Conservation (phyloP, 2,329 filamentous ascomycete genomes). For the Pyricularia grisea region DNA sequence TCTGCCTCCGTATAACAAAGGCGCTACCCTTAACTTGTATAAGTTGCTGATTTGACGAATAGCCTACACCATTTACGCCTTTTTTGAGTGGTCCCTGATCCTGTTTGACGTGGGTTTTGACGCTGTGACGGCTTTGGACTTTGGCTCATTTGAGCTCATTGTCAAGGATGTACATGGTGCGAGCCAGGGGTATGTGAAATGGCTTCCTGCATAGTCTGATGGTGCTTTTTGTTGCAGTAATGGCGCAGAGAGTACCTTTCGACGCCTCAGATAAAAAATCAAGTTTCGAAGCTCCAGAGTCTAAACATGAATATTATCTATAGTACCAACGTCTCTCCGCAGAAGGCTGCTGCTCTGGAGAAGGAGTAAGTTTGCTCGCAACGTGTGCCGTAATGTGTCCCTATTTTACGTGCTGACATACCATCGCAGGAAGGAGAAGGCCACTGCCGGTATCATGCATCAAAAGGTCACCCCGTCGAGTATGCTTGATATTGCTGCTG, state of each 20-base stretch:
- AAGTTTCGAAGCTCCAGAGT: conserved; percentile 23
- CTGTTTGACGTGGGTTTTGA: conserved; percentile 95
- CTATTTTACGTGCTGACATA: not conserved
- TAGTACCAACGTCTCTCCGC: conserved; percentile 38
- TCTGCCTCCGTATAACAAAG: not conserved
- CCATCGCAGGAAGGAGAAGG: conserved; percentile 53
- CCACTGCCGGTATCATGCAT: conserved; percentile 62
- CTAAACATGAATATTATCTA: conserved; percentile 9
- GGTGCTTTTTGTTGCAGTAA: conserved; percentile 7
- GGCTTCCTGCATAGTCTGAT: conserved; percentile 54
- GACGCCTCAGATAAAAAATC: conserved; percentile 20
- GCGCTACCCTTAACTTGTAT: not conserved
- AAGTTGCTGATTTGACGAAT: conserved; percentile 4
- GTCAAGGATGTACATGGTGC: conserved; percentile 81
- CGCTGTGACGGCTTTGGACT: conserved; percentile 87
- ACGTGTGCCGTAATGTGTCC: not conserved
- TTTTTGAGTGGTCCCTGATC: conserved; percentile 95
- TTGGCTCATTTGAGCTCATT: conserved; percentile 77
- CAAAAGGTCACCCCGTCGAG: conserved; percentile 62
- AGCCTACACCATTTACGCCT: conserved; percentile 97
- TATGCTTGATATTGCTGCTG: conserved; percentile 71
- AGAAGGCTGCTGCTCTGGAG: conserved; percentile 46
- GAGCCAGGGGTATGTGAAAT: conserved; percentile 97
- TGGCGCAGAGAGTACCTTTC: not conserved
- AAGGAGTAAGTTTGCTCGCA: conserved; percentile 39